Percentiles rank a stretch among this genome's conserved stretches.
Conservation (phyloP, 1,139 yeast genomes). For the Arxiozyma telluris region DNA sequence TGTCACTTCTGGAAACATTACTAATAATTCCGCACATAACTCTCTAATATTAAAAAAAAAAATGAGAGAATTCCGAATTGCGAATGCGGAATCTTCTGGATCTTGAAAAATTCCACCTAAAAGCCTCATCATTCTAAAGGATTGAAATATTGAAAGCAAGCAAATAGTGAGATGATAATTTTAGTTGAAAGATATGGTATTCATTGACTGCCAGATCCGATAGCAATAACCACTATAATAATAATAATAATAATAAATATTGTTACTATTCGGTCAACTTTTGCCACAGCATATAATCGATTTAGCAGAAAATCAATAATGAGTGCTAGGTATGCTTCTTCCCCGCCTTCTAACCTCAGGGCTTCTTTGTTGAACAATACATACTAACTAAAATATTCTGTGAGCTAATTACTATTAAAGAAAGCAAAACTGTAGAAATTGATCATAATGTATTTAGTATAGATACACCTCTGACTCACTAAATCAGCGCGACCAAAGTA, state of each 20-base stretch:
- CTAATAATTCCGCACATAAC: background rate
- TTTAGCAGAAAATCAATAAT: background rate
- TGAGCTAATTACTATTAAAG: background rate
- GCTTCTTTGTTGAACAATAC: background rate
- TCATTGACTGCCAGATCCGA: background rate
- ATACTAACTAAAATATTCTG: background rate
- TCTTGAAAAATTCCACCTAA: too few relatives aligned
- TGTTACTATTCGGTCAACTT: background rate
- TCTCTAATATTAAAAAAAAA: background rate
- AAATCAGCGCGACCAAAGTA: slow-evolving; percentile 24
- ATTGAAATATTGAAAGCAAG: background rate
- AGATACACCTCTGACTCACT: background rate
- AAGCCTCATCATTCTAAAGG: too few relatives aligned
- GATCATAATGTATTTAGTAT: background rate
- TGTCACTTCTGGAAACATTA: too few relatives aligned
- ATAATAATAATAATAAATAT: too few relatives aligned
- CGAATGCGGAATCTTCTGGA: background rate
- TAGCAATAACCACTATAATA: background rate
- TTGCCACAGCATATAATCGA: too few relatives aligned
- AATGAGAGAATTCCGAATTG: background rate
- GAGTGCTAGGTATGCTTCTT: slow-evolving; percentile 4
- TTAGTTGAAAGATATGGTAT: too few relatives aligned
- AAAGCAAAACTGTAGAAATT: too few relatives aligned
- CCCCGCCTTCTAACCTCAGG: background rate
- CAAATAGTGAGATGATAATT: too few relatives aligned